These are phyloP conservation scores for Pseudocercospora macadamiae DNA, from an alignment of 2,329 filamentous ascomycete genomes.

Conservation along the genomic window DNA sequence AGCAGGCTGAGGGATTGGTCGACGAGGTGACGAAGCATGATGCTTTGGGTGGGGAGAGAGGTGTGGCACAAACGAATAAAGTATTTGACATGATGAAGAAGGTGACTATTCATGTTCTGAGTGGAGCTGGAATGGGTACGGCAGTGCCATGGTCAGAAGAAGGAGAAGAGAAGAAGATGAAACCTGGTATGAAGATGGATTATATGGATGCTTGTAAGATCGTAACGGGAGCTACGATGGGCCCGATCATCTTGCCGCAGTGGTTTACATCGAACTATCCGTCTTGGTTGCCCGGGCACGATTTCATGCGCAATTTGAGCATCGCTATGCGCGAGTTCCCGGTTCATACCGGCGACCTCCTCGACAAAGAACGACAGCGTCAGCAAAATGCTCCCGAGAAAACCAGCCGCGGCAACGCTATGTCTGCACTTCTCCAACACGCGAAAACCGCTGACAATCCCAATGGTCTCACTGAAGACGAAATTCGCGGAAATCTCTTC, in stretches of 20 bases:
- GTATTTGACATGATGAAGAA: constrained; percentile 40
- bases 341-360: constrained; percentile 26
- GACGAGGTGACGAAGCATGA: constrained; percentile 23
- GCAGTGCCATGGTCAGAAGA: neutral
- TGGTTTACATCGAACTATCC: constrained; percentile 33
- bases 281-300: constrained; percentile 27
- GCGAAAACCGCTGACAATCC: constrained; percentile 20
- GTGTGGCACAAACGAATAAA: constrained; percentile 23
- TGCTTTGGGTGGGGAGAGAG: neutral
- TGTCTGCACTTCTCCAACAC: constrained; percentile 33
- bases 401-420: constrained; percentile 30
- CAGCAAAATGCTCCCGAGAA: constrained; percentile 8
- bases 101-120: constrained; percentile 39
- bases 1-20: constrained; percentile 34
- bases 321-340: constrained; percentile 34
- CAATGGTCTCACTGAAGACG: constrained; percentile 40
- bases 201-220: constrained; percentile 35
- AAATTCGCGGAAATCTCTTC: constrained; percentile 51
- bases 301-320: constrained; percentile 21
- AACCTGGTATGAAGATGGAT: constrained; percentile 36
- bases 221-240: constrained; percentile 28
- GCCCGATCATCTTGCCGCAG: constrained; percentile 31
- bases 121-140: constrained; percentile 38
- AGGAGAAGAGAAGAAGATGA: constrained; percentile 18
- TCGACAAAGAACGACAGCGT: constrained; percentile 31